Percentiles rank a stretch among this genome's conserved stretches.
Conservation (phyloP, 208 protist species). For the Acanthamoeba quina region DNA sequence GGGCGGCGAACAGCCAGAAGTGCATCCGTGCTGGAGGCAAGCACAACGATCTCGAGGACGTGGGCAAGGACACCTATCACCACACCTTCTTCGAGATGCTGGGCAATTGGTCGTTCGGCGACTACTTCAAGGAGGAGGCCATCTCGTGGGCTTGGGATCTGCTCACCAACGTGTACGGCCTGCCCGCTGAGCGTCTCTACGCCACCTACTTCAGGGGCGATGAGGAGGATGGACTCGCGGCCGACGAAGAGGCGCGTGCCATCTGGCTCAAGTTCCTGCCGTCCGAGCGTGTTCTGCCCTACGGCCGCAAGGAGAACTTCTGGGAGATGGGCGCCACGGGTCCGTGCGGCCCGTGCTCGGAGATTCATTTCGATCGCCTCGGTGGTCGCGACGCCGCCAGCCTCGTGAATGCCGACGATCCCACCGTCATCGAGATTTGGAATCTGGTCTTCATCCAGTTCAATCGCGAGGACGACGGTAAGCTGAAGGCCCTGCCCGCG, state of each 20-base stretch:
- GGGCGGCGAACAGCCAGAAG: constrained; percentile 61
- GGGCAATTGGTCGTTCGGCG: constrained; percentile 87
- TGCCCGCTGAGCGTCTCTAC: constrained; percentile 96
- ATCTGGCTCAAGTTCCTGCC: constrained; percentile 95
- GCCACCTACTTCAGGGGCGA: constrained; percentile 98
- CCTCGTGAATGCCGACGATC: constrained; percentile 99
- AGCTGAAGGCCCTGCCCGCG: constrained; percentile 40
- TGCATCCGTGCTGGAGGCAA: constrained; percentile 84
- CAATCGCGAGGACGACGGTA: constrained; percentile 49
- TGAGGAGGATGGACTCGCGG: constrained; percentile 91
- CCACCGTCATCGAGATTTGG: constrained; percentile 94
- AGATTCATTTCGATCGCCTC: constrained; percentile 84
- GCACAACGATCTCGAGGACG: constrained; percentile 88
- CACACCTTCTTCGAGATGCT: constrained; percentile 90
- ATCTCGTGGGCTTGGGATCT: constrained; percentile 85
- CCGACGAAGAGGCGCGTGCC: constrained; percentile 94
- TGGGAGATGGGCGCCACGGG: constrained; percentile 82
- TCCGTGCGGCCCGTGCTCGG: constrained; percentile 85
- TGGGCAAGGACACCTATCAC: constrained; percentile 84
- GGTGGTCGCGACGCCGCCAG: constrained; percentile 95
- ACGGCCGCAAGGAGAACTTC: constrained; percentile 82
- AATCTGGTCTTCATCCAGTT: constrained; percentile 87
- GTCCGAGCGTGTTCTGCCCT: constrained; percentile 8
- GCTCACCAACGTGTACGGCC: constrained; percentile 78
- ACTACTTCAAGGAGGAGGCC: constrained; percentile 85